Percentiles rank a stretch among this genome's conserved stretches.
Conservation (phyloP, 2,329 filamentous ascomycete genomes). For the Tolypocladium tundrense region DNA sequence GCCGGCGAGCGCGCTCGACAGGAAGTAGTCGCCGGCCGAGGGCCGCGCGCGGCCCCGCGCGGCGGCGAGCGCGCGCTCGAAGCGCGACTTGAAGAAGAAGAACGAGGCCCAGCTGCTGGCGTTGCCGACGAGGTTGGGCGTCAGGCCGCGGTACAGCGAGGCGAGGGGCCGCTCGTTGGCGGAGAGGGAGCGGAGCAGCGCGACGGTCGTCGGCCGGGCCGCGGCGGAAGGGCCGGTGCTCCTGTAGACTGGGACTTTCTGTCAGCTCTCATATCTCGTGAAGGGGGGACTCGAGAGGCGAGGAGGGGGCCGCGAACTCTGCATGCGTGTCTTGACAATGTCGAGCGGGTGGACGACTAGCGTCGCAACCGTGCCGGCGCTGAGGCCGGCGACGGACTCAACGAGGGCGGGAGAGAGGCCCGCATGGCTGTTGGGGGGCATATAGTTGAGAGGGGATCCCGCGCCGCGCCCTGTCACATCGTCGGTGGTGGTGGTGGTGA, state of each 20-base stretch:
- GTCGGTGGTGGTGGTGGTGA: not conserved
- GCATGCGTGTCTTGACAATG: constrained; percentile 91
- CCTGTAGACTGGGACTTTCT: constrained; percentile 35
- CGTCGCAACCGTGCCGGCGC: constrained; percentile 77
- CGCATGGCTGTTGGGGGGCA: constrained; percentile 40
- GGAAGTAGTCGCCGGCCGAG: constrained; percentile 64
- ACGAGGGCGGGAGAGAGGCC: constrained; percentile 66
- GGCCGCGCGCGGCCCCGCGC: constrained; percentile 9
- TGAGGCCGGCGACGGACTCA: constrained; percentile 83
- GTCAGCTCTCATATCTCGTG: not conserved
- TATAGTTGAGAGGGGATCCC: constrained; percentile 18
- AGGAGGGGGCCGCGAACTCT: constrained; percentile 46
- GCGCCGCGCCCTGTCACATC: constrained; percentile 12
- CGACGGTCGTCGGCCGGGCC: constrained; percentile 35
- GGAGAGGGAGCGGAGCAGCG: constrained; percentile 40
- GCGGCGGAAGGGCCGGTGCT: constrained; percentile 25
- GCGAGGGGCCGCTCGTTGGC: constrained; percentile 45
- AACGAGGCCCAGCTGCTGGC: constrained; percentile 85
- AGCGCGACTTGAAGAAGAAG: constrained; percentile 63
- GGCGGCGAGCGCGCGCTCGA: constrained; percentile 34
- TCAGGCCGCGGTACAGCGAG: constrained; percentile 80
- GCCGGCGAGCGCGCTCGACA: constrained; percentile 62
- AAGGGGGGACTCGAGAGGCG: not conserved
- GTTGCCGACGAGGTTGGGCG: constrained; percentile 86
- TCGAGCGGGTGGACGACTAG: constrained; percentile 86